Evolutionary conservation across 371 early-diverging fungal genomes (phyloP).

Genomic region (Mycotypha africana): DNA sequence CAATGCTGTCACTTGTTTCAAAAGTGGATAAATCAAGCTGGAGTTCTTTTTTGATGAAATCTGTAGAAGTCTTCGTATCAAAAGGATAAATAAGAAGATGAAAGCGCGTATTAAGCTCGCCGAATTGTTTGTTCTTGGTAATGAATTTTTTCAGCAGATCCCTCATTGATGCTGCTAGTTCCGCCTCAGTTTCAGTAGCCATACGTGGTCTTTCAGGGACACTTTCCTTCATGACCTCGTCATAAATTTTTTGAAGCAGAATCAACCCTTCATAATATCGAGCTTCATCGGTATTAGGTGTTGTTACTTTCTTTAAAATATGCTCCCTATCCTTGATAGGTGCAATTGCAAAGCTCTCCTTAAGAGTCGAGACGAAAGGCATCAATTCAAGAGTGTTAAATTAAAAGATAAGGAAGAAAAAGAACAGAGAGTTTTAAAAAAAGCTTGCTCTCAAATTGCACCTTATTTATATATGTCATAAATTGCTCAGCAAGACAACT

Average conservation of each 20-base stretch:
- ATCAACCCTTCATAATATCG: conserved; percentile 32
- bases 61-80: conserved; percentile 8
- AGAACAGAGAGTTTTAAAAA: background rate
- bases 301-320: conserved; percentile 11
- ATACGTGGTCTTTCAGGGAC: conserved; percentile 12
- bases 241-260: conserved; percentile 25
- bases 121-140: background rate
- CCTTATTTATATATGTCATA: too few species aligned
- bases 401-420: background rate
- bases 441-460: too few species aligned
- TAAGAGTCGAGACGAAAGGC: conserved; percentile 10
- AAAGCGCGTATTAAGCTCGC: conserved; percentile 25
- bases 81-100: conserved; percentile 29
- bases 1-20: too few species aligned
- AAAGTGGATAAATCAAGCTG: too few species aligned
- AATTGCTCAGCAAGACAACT: too few species aligned
- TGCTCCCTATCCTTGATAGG: conserved; percentile 9
- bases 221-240: conserved; percentile 4
- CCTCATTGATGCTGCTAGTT: conserved; percentile 17
- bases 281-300: conserved; percentile 25
- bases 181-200: conserved; percentile 14
- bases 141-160: conserved; percentile 1
- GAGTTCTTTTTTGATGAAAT: conserved; percentile 20
- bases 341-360: conserved; percentile 15
- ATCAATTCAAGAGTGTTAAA: too few species aligned